A percentile compares a stretch with the other conserved stretches of the same genome.
Evolutionary conservation across 805 yeast genomes (phyloP).

Genomic region (Kazachstania bromeliacearum): DNA sequence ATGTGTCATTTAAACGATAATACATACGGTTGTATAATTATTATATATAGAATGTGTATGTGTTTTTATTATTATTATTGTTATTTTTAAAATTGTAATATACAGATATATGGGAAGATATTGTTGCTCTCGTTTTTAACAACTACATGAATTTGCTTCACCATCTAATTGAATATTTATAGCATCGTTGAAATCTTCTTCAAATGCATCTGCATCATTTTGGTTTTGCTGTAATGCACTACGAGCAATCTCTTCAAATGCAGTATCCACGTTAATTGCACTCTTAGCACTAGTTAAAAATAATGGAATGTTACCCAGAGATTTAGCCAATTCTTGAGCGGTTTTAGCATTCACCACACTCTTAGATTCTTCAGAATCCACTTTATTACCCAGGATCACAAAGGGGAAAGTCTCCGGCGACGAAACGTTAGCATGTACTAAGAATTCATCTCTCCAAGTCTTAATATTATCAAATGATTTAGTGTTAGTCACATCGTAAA

Average conservation of each 20-base stretch:
- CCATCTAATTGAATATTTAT: conserved; percentile 88
- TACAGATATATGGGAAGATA: background rate
- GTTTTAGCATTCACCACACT: conserved; percentile 55
- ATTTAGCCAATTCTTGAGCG: conserved; percentile 53
- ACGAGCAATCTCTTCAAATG: conserved; percentile 91
- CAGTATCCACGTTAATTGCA: conserved; percentile 88
- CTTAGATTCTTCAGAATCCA: conserved; percentile 87
- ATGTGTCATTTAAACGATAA: conserved; percentile 24
- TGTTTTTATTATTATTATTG: background rate
- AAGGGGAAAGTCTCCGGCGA: conserved; percentile 96
- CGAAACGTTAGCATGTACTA: conserved; percentile 84
- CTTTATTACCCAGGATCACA: conserved; percentile 88
- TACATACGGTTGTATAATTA: background rate
- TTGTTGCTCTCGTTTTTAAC: conserved; percentile 31
- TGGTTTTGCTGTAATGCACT: conserved; percentile 89
- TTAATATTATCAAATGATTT: conserved; percentile 85
- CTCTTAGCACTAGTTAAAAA: conserved; percentile 98
- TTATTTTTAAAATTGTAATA: background rate
- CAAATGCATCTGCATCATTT: conserved; percentile 62
- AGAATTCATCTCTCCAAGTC: conserved; percentile 91
- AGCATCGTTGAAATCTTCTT: conserved; percentile 92
- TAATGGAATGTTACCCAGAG: conserved; percentile 72
- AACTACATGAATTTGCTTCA: conserved; percentile 66
- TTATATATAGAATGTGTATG: background rate
- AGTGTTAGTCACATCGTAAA: conserved; percentile 90